Base-by-base conservation (phyloP, 2,329 filamentous ascomycete genomes). In the Epichloe bromicola region DNA sequence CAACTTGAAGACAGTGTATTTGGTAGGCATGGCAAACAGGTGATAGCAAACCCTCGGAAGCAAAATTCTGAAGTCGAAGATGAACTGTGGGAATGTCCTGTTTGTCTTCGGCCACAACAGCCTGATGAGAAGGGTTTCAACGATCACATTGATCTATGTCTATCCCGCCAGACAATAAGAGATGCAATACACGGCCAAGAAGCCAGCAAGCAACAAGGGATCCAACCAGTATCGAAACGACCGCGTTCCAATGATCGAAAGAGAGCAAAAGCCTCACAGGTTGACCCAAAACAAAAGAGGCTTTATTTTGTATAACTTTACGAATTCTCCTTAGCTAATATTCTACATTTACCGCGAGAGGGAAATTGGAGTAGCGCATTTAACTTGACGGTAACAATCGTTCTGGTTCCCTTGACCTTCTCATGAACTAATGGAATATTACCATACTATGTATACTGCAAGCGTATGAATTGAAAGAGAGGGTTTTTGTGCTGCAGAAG, bases 61-160 rank as follows among this genome's bases (percentile, higher is more conserved):
- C 55, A 59, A 19, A 49, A 56, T 0, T 46, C 59, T 14, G 43
- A 52, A 11, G 20, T 63, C 10, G 64, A 69, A 49, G 68, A 76
- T 49, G 72, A 80, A 45, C 74, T 73, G 65, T 97, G 90, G 90
- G 76, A 84, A 38, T 98, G 93, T 65, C 93, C 93, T 0, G 86
- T 97, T 43, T 98, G 93, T 65, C 69, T 72, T n/a, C 74, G 83
- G 15, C 83, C 87, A 0, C 90, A 96, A 61, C 61, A 72, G 0
- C 79, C 88, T 0, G 76, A 91, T 47, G 88, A 96, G 63, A 75
- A 75, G 44, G 71, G 70, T 0, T 95, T 97, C 68, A 98, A 98
- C 58, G 80, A 85, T 51, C 93, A 98, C 61, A 89, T 98, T 48
- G 93, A 98, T 64, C 78, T 86, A 8, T 98, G 93, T 64, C 75